Percentiles rank a stretch among this genome's conserved stretches.
Evolutionary conservation across 179 eudicot genomes (phyloP).

Genomic region (Silene coronaria): DNA sequence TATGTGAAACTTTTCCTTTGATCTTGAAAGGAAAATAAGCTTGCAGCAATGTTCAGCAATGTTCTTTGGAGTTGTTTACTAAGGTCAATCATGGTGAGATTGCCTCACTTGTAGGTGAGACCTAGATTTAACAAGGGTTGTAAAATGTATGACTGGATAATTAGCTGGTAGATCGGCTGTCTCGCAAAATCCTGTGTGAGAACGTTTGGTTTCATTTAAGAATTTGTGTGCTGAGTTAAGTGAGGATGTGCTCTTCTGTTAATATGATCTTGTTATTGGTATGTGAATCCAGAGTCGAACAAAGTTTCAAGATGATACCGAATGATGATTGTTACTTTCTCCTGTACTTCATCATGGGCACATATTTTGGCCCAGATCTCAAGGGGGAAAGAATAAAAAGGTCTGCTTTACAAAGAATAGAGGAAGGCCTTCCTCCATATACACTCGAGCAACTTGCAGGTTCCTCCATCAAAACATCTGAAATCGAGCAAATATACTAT

Average conservation of each 20-base stretch:
- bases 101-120: too few relatives aligned
- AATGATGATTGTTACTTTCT: constrained; percentile 66
- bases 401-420: constrained; percentile 54
- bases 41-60: not conserved
- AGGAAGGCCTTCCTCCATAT: constrained; percentile 57
- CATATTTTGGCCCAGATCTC: constrained; percentile 77
- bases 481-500: constrained; percentile 63
- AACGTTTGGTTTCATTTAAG: not conserved
- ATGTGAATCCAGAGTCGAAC: constrained; percentile 4
- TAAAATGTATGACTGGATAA: too few relatives aligned
- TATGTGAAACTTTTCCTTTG: not conserved
- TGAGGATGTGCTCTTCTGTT: not conserved
- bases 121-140: too few relatives aligned
- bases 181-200: too few relatives aligned
- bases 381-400: constrained; percentile 41
- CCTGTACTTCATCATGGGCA: constrained; percentile 64
- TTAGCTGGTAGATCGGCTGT: too few relatives aligned
- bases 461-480: constrained; percentile 44
- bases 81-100: too few relatives aligned
- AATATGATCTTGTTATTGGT: not conserved
- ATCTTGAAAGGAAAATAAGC: not conserved
- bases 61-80: not conserved
- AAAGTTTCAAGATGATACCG: constrained; percentile 21
- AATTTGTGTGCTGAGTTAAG: not conserved
- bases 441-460: constrained; percentile 43